phyloP scores from a whole-genome alignment of 148 eudicot species.

The Rhododendron simsii region DNA sequence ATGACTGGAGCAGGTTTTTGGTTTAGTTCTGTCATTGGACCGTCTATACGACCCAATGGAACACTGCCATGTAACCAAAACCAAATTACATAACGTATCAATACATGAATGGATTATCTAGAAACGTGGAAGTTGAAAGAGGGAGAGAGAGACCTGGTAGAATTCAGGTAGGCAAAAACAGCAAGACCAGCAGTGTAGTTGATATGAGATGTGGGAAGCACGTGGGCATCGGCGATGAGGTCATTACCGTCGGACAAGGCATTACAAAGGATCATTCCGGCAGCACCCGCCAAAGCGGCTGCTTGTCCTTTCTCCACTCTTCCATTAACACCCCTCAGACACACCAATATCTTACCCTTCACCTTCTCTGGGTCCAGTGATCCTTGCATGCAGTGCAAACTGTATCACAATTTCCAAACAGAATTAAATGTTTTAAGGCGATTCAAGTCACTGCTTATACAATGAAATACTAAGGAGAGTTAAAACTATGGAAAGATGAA shows the following conservation, averaged over 20 bases:
- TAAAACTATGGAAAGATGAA: not conserved
- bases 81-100: not conserved
- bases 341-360: slow-evolving; percentile 62
- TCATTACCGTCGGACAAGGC: slow-evolving; percentile 37
- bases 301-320: slow-evolving; percentile 42
- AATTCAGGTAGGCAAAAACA: slow-evolving; percentile 41
- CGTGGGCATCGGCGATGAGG: slow-evolving; percentile 38
- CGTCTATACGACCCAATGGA: slow-evolving; percentile 30
- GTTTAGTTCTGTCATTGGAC: slow-evolving; percentile 13
- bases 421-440: not conserved
- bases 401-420: not conserved
- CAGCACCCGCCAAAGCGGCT: slow-evolving; percentile 53
- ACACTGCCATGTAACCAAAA: slow-evolving; percentile 9
- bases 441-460: not conserved
- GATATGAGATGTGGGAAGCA: slow-evolving; percentile 55
- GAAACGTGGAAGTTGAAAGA: not conserved
- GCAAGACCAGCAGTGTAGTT: slow-evolving; percentile 39
- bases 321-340: slow-evolving; percentile 43
- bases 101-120: not conserved
- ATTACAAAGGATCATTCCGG: slow-evolving; percentile 66
- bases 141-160: slow-evolving; percentile 28
- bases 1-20: slow-evolving; percentile 53
- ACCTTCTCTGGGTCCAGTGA: slow-evolving; percentile 54
- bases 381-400: slow-evolving; percentile 27
- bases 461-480: not conserved